Base-by-base conservation (phyloP, 2,329 filamentous ascomycete species). In the Trichoderma hamatum region DNA sequence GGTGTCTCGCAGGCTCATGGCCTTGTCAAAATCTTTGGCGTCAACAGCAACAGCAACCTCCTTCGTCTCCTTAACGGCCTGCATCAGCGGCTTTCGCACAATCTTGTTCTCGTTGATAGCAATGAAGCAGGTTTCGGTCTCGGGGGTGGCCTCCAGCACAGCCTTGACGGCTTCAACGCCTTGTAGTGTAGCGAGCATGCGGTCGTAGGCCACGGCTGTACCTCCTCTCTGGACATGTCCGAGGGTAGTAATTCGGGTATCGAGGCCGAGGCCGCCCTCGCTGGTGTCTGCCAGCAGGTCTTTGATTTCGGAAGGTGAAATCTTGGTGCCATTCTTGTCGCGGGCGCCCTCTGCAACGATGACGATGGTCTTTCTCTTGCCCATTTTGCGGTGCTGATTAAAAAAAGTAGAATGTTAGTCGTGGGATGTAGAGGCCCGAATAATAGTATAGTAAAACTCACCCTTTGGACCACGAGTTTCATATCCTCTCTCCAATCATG, bases 101-200 rank as follows among this genome's bases (percentile, higher is more conserved):
- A 99, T 98, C 83, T 99, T 97, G 86, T 98, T 98, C 84, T 99
- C 96, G 72, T 91, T 94, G 74, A 99, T 94, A 74, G 94, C 94
- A 77, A 99, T 98, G 77, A 99, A 94, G 69, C 94, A 95, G 60
- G 94, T 97, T 67, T 93, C 92, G 0, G 92, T 95, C 54, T 96
- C 91, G 11, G 96, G 94, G 0, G 90, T 96, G 61, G 93, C 92
- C 73, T 97, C 93, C 32, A 97, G 85, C 21, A 97, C 93, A 26
- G 95, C 94, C 75, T 92, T 93, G 76, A 98, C 94, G 28, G 94
- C 95, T 80, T 97, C 94, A 3, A 97, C 93, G 75, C 94, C 96
- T 78, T 99, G 96, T 43, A 98, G 83, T 0, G 96, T 99, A 7
- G 92, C 90, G 59, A 99, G 86, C 88, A 96, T 95, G 73, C 96